Conservation (phyloP, 2,329 filamentous ascomycete species). For the Daldinia sp. region DNA sequence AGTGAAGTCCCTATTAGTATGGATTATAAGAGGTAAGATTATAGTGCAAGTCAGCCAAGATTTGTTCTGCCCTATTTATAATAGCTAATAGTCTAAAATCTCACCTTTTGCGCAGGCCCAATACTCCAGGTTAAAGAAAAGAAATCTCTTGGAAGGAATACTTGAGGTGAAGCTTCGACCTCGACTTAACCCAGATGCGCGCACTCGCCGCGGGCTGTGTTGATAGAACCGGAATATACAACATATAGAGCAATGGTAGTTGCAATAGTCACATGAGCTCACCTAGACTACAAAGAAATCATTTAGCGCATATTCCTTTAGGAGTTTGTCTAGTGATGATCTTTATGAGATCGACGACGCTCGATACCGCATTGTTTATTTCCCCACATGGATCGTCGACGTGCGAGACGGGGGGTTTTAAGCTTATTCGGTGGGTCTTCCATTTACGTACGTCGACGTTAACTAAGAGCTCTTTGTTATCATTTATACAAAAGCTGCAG, state of each 20-base stretch:
- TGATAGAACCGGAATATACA: background rate
- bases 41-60: background rate
- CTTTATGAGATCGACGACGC: background rate
- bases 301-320: background rate
- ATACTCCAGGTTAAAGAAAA: background rate
- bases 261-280: background rate
- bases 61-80: background rate
- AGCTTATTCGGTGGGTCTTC: conserved; percentile 2
- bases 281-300: background rate
- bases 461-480: background rate
- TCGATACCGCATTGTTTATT: background rate
- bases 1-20: background rate
- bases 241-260: background rate
- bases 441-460: background rate
- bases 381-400: background rate
- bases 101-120: background rate
- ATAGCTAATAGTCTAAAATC: background rate
- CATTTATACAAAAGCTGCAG: background rate
- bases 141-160: background rate
- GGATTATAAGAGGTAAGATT: background rate
- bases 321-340: background rate
- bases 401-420: background rate
- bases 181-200: background rate
- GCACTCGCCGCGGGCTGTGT: no score
- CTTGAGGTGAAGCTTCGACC: background rate